Base-by-base conservation (phyloP, 179 eudicot genomes). In the Sideroxylon spinosum region DNA sequence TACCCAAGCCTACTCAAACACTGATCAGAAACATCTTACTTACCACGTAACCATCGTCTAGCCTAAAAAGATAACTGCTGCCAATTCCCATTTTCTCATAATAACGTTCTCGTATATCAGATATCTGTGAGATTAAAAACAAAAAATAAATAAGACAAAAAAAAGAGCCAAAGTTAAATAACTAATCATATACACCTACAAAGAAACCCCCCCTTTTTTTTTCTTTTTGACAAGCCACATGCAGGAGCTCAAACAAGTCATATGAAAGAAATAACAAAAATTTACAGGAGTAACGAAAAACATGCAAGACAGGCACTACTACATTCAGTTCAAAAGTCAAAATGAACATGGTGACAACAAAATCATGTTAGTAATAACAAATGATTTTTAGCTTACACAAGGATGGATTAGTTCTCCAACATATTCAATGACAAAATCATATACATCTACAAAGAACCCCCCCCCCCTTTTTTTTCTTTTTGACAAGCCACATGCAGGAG, bases 11-110 rank as follows among this genome's bases (percentile, higher is more conserved):
- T 32, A 20, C 25, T 32, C 32, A 32, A 14, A 56, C 60, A 73
- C 8, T 9, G 19, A 32, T 16, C 67, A 29, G 8, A 37, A 25
- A 7, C 26, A 22, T 37, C 22, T 22, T 37, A 75, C 96, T 84
- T 82, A 96, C 99, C 93, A 96, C 99, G 86, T 94, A 92, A 77
- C 98, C 98, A 80, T 96, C 99, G 84, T 96, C 99, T 85, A 96
- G 82, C 88, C 99, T 89, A 74, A 96, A 96, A 78, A 96, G 97
- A 80, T 96, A 96, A 82, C 99, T 96, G 91, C 99, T 96, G 55
- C 99, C 99, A 82, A 96, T 96, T 68, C 99, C 99, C 90, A 91
- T 96, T 84, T 92, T 96, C 88, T 96, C 99, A 83, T 96, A 96
- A 65, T 91, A 86, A 49, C 78, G 84, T 80, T 96, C 99, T 63